Base-by-base conservation (phyloP, 2,329 filamentous ascomycete genomes). In the Phyllosticta capitalensis region DNA sequence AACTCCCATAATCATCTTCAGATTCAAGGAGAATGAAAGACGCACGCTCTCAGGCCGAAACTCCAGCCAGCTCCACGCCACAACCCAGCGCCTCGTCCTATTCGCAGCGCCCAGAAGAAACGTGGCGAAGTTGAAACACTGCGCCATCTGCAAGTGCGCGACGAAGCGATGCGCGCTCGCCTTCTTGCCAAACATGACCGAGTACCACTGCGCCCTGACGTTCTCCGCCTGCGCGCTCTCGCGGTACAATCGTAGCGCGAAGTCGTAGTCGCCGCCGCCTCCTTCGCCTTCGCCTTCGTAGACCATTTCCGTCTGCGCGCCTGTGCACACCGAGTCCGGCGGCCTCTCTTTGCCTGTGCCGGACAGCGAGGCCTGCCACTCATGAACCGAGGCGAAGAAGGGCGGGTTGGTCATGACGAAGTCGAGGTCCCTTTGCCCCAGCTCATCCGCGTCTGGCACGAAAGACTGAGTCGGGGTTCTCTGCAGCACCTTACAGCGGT, bases 391-490 rank as follows among this genome's bases (percentile, higher is more conserved):
- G n/a, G 79, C 73, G 76, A 96, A 97, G 75, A 99, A 99, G 0
- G 94, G 94, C 0, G 94, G 94, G 65, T 99, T 99, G 64, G 88
- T 92, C 85, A 97, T 95, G 61, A 83, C 85, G 70, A 97, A 96
- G 69, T 92, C 86, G 51, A 95, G 78, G 2, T 76, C 79, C 9
- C 67, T 62, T n/a, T 48, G 54, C n/a, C 82, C 69, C 21, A 71
- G 72, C 0, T 85, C 68, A 0, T 78, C 78, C 48, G 84, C 76
- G 0, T 90, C 68, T 0, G 88, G 85, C 5, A 97, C 79, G 1
- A 96, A 74, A 0, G 75, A 66, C 38, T 81, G 82, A 0, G 75
- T 68, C 0, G 76, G 65, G 0, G 75, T 71, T 1, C 84, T 84
- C 49, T 79, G 71, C 0, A 90, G 66, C 0, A 96, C 69, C 3